A percentile compares a stretch with the other conserved stretches of the same genome.
Conservation (phyloP, 805 yeast genomes). For the Yarrowia sp. region DNA sequence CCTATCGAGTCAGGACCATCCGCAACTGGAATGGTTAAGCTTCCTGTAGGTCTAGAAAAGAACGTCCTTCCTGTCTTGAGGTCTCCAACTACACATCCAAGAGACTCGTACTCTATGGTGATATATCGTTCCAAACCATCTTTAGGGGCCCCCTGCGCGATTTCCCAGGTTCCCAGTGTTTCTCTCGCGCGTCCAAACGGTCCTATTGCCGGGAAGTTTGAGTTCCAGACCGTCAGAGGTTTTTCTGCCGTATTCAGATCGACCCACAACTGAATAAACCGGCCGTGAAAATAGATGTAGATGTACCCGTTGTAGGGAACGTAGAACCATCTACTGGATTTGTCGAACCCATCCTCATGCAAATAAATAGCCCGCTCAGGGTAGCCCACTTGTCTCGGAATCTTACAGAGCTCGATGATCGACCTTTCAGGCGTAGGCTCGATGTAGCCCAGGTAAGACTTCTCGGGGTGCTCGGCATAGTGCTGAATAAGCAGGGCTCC, state of each 20-base stretch:
- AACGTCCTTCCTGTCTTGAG: background rate
- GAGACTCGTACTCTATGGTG: background rate
- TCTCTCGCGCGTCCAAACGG: background rate
- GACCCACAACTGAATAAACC: background rate
- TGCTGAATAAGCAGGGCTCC: background rate
- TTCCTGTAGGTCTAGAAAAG: background rate
- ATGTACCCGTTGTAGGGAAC: background rate
- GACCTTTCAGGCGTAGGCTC: background rate
- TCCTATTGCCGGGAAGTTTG: background rate
- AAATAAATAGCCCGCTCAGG: too few species aligned
- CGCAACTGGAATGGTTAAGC: background rate
- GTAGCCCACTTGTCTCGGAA: background rate
- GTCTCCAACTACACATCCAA: background rate
- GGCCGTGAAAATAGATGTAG: background rate
- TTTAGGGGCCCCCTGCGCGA: background rate
- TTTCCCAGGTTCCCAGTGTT: background rate
- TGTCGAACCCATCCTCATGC: background rate
- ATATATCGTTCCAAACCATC: background rate
- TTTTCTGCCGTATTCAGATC: background rate
- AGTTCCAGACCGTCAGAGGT: background rate
- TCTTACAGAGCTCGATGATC: background rate
- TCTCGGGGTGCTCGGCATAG: background rate
- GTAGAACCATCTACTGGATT: background rate
- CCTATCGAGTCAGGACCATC: background rate
- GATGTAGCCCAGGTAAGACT: background rate